Percentiles rank a stretch among this genome's conserved stretches.
phyloP scores from a whole-genome alignment of 345 rosid species.

The Euphorbia tirucalli region DNA sequence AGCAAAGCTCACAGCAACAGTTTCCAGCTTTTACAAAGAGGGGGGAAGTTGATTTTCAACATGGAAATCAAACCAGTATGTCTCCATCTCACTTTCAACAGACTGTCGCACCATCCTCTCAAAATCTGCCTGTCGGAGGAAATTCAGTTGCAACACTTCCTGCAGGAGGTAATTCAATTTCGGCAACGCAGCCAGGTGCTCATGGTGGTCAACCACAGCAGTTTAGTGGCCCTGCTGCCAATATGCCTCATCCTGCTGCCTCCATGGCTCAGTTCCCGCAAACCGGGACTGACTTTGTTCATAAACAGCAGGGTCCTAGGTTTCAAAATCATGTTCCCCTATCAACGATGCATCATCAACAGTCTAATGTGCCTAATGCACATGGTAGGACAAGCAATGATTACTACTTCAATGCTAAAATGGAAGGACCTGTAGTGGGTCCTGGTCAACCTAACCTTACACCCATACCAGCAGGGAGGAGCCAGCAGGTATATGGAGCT shows the following conservation, averaged over 20 bases:
- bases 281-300: conserved; percentile 46
- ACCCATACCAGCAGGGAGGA: conserved; percentile 51
- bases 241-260: conserved; percentile 42
- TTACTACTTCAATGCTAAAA: conserved; percentile 39
- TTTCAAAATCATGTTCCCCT: conserved; percentile 57
- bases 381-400: conserved; percentile 63
- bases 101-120: conserved; percentile 49
- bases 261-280: conserved; percentile 49
- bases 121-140: conserved; percentile 45
- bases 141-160: conserved; percentile 37
- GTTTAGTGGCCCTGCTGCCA: conserved; percentile 47
- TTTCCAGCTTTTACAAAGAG: conserved; percentile 42
- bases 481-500: conserved; percentile 33
- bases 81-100: conserved; percentile 64
- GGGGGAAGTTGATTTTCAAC: conserved; percentile 60
- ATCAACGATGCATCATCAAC: conserved; percentile 46
- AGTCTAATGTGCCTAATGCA: conserved; percentile 46
- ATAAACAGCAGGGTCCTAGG: conserved; percentile 56
- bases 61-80: conserved; percentile 51
- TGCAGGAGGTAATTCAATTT: conserved; percentile 46
- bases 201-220: conserved; percentile 55
- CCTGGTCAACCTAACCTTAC: conserved; percentile 60
- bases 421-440: conserved; percentile 56
- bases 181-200: conserved; percentile 42
- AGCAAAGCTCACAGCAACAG: conserved; percentile 49